phyloP scores from a whole-genome alignment of 1,139 yeast genomes.

The Yamadazyma dendronema region DNA sequence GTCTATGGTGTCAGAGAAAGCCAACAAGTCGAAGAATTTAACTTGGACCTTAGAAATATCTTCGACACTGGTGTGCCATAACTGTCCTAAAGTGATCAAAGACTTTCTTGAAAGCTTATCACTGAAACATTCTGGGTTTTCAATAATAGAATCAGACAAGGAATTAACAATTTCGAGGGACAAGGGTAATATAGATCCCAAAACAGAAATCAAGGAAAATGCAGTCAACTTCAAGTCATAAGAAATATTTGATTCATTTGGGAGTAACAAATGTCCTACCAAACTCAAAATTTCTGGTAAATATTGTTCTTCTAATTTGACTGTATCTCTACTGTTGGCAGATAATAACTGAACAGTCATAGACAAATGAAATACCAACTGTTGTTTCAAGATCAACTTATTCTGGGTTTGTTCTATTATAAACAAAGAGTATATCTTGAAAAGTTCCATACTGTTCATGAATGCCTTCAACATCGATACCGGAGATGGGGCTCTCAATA shows the following conservation, averaged over 20 bases:
- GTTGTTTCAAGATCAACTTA: constrained; percentile 61
- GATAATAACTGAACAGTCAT: constrained; percentile 63
- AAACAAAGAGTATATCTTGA: constrained; percentile 62
- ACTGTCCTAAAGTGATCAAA: constrained; percentile 40
- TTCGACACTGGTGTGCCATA: constrained; percentile 35
- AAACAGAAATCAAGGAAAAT: constrained; percentile 75
- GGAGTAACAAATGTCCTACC: constrained; percentile 51
- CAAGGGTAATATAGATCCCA: constrained; percentile 71
- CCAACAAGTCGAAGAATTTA: constrained; percentile 8
- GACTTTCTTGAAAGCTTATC: constrained; percentile 28
- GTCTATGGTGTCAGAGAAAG: constrained; percentile 13
- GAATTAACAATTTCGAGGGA: constrained; percentile 63
- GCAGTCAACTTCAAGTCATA: constrained; percentile 79
- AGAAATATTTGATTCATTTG: constrained; percentile 38
- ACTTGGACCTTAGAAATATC: constrained; percentile 12
- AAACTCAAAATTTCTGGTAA: constrained; percentile 56
- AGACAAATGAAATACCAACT: constrained; percentile 76
- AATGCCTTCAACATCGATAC: constrained; percentile 72
- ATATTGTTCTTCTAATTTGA: constrained; percentile 28
- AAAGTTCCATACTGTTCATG: constrained; percentile 61
- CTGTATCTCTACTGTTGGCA: constrained; percentile 31
- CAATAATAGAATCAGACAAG: constrained; percentile 62
- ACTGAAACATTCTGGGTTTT: constrained; percentile 22
- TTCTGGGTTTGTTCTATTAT: constrained; percentile 54
- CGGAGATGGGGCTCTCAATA: constrained; percentile 62